Base-by-base conservation (phyloP, 305 asterid species). In the Withania somnifera region DNA sequence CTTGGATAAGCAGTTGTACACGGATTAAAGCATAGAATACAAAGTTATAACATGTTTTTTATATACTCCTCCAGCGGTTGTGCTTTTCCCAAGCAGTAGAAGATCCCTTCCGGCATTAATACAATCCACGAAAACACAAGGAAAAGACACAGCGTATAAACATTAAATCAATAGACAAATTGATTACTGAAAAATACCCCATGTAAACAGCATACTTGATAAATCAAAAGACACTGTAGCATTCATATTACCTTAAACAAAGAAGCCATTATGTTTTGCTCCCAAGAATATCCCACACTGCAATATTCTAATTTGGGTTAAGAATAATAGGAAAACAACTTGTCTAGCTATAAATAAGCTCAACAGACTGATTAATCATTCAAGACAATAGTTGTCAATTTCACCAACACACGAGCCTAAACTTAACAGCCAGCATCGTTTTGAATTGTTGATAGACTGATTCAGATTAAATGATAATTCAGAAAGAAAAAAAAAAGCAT, bases 351-450 rank as follows among this genome's bases (percentile, higher is more conserved):
- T 66, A 66, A 66, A 34, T 66, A 66, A 66, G 75, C 75, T 9
- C 75, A 66, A 64, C n/a, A 66, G 75, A 66, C 50, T n/a, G 28
- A 66, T 66, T n/a, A 66, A n/a, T n/a, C 75, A 66, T 66, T 66
- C 28, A 66, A 66, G 50, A 34, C 0, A 66, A 66, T n/a, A 66
- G 75, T 66, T 34, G 34, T 60, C 26, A 32, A 17, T 24, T 64
- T 64, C 50, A 2, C 26, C 75, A 32, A 17, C 17, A 32, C 50
- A 64, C 47, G 32, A 64, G 75, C 75, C 50, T 64, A 47, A 64
- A 17, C 75, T 64, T 64, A n/a, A 64, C 15, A 64, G 75, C 4
- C 75, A 64, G 1, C 47, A 64, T 64, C 34, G n/a, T n/a, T n/a
- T n/a, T n/a, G n/a, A n/a, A n/a, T n/a, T n/a, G n/a, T 64, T 64